phyloP scores from a whole-genome alignment of 1,284 basidiomycete genomes.

The Ceratobasidium sp. region DNA sequence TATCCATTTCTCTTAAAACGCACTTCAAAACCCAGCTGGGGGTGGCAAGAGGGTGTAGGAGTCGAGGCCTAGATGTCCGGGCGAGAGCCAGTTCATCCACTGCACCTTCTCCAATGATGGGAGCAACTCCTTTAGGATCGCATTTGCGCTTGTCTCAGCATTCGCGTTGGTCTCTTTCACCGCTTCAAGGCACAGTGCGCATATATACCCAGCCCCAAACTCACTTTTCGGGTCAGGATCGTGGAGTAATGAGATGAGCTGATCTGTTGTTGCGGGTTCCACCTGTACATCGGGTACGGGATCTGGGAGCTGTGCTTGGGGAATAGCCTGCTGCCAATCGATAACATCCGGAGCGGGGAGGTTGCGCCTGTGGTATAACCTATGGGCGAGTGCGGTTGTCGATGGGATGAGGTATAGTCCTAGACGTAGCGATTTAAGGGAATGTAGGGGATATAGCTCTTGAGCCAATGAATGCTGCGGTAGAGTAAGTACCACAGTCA shows the following conservation, averaged over 20 bases:
- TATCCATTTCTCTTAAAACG: too few species aligned
- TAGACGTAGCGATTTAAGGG: conserved; percentile 19
- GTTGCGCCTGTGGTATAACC: conserved; percentile 27
- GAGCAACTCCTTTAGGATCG: conserved; percentile 17
- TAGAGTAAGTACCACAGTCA: neutral
- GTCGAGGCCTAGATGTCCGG: conserved; percentile 26
- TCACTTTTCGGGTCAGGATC: conserved; percentile 6
- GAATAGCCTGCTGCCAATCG: conserved; percentile 25
- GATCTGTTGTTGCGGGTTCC: neutral
- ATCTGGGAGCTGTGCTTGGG: neutral
- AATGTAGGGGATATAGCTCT: conserved; percentile 25
- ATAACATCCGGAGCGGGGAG: conserved; percentile 5
- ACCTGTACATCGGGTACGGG: neutral
- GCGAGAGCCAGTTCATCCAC: conserved; percentile 37
- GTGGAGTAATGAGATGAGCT: conserved; percentile 40
- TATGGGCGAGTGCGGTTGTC: conserved; percentile 24
- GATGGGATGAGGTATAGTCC: conserved; percentile 40
- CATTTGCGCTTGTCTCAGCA: neutral
- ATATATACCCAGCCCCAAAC: neutral
- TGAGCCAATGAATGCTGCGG: conserved; percentile 18
- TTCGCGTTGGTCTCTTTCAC: neutral
- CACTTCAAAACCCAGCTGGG: too few species aligned
- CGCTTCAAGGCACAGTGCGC: conserved; percentile 22
- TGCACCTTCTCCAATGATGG: conserved; percentile 20
- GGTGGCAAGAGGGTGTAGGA: too few species aligned